Conservation (phyloP, 192 early-diverging fungal genomes). For the Pilobolus umbonatus region DNA sequence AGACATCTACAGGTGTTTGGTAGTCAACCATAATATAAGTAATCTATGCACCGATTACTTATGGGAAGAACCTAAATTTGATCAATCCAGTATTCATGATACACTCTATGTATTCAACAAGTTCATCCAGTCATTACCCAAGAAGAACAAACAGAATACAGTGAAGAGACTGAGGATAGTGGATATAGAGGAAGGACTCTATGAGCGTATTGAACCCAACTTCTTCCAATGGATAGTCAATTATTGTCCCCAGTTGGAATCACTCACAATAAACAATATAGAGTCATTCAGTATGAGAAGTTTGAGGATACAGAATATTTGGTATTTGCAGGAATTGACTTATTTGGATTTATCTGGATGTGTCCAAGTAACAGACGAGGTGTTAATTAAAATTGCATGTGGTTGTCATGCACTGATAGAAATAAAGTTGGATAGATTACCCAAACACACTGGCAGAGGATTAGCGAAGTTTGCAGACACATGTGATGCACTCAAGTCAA, state of each 20-base stretch:
- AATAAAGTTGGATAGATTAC: background rate
- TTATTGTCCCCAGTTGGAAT: background rate
- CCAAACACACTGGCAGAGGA: background rate
- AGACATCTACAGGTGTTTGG: background rate
- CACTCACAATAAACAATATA: background rate
- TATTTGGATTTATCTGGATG: conserved; percentile 3
- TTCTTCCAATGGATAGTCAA: conserved; percentile 1
- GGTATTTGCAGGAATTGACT: background rate
- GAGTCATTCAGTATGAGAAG: background rate
- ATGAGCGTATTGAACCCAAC: background rate
- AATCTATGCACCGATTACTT: background rate
- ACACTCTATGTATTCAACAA: conserved; percentile 1
- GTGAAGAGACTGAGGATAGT: background rate
- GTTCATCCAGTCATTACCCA: background rate
- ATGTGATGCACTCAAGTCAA: background rate
- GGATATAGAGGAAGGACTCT: background rate
- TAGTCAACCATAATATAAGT: background rate
- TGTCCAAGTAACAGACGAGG: background rate
- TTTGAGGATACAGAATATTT: background rate
- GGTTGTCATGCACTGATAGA: background rate
- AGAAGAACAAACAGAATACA: background rate
- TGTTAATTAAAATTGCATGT: conserved; percentile 4
- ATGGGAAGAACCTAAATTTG: background rate
- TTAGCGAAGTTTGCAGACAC: background rate
- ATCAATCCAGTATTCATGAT: background rate